Conservation (phyloP, 2,329 filamentous ascomycete species). For the Penicillium sp. region DNA sequence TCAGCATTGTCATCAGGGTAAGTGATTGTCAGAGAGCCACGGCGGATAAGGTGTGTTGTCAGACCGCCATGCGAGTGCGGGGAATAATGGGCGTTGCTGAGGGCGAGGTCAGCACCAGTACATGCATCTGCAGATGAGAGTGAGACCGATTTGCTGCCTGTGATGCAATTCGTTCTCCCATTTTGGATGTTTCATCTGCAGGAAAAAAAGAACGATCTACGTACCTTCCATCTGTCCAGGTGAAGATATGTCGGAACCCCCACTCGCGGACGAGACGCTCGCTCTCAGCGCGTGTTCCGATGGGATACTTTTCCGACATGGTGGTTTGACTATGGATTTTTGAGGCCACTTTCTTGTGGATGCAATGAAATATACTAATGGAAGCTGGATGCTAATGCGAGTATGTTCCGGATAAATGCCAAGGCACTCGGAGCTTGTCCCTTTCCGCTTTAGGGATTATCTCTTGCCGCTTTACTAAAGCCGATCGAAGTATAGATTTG, state of each 20-base stretch:
- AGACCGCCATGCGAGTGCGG: constrained; percentile 55
- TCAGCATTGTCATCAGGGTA: constrained; percentile 51
- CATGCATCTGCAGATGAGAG: neutral
- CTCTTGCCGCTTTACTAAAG: neutral
- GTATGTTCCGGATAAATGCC: neutral
- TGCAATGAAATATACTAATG: neutral
- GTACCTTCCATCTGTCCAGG: constrained; percentile 59
- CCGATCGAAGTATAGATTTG: neutral
- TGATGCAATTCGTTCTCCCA: neutral
- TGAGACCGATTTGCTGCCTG: too few relatives aligned
- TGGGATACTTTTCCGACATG: constrained; percentile 32
- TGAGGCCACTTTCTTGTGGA: too few relatives aligned
- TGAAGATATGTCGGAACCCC: constrained; percentile 61
- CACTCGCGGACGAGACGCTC: constrained; percentile 55
- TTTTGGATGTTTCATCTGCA: neutral
- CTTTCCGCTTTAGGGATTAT: neutral
- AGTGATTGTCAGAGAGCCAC: constrained; percentile 55
- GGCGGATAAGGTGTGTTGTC: constrained; percentile 60
- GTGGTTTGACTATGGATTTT: too few relatives aligned
- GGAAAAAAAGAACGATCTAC: neutral
- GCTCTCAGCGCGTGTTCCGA: constrained; percentile 43
- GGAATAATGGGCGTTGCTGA: constrained; percentile 58
- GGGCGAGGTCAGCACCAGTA: neutral
- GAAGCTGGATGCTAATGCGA: neutral
- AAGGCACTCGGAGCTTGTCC: neutral